Evolutionary conservation across 169 alveolate genomes (phyloP), one percentile per base, ranked within the genome.

Genomic region (Eimeria necatrix): DNA sequence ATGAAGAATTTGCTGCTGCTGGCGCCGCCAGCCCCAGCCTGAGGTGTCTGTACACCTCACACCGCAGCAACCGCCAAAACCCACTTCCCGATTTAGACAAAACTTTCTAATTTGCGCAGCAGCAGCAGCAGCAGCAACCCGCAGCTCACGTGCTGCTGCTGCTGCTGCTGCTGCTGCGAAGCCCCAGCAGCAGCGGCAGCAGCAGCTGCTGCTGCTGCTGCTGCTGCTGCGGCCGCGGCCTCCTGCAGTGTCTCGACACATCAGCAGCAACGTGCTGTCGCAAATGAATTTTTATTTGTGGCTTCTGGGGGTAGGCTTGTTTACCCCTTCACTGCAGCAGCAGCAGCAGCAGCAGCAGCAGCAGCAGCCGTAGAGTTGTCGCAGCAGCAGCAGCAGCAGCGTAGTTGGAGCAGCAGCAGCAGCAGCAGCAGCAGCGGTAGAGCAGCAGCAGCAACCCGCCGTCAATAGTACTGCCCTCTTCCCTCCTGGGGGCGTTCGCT

Each of bases 301-400:
- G 20, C 68, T 59, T 59, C 20, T 10, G 2, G 68, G 68, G 12
- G 68, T 59, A 59, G 22, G 68, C 41, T 32, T 32, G 41, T 32
- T 0, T 59, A 59, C 68, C 12, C 74, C 22, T 9, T 26, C 18
- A 26, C 74, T 20, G 24, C 74, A 61, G n/a, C 74, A 10, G 74
- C 74, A 61, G 74, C 74, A 61, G 74, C 74, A 61, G 74, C 74
- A 61, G 24, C 74, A 61, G 74, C 74, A 61, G 74, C 73, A 61
- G n/a, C 32, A 61, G 73, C 73, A 61, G 73, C 73, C 12, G 16
- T 6, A 16, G 74, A 4, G 74, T 61, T 26, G 10, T 14, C 74
- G 74, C 74, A 61, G 74, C 74, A 61, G 18, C n/a, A 61, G 74
- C 74, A 61, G 74, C 74, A 61, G 74, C 14, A 61, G 74, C 74